Evolutionary conservation across 1,284 basidiomycete genomes (phyloP).

Genomic region (Pholiota adiposa): DNA sequence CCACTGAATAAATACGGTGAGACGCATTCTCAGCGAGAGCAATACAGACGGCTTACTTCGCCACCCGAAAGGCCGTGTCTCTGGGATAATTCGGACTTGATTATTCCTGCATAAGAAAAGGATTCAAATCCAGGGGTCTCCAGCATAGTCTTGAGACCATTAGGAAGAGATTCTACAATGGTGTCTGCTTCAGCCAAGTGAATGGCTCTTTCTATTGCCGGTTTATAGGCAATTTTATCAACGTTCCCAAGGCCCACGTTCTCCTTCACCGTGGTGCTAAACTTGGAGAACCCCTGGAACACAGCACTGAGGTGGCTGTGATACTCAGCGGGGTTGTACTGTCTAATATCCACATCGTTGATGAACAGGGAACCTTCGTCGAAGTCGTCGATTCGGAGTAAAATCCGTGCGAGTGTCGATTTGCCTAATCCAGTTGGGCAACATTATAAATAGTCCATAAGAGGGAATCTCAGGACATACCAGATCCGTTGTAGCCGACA

Average conservation of each 20-base stretch:
- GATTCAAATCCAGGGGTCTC: constrained; percentile 63
- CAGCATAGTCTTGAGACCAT: constrained; percentile 68
- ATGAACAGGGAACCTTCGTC: constrained; percentile 66
- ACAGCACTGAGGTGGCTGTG: constrained; percentile 77
- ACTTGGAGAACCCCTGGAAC: constrained; percentile 83
- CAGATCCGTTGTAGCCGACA: constrained; percentile 82
- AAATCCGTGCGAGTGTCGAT: constrained; percentile 79
- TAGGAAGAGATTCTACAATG: constrained; percentile 64
- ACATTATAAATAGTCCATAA: constrained; percentile 12
- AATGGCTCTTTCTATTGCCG: constrained; percentile 63
- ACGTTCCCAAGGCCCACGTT: constrained; percentile 81
- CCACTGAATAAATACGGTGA: constrained; percentile 57
- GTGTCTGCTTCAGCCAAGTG: constrained; percentile 66
- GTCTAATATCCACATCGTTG: constrained; percentile 70
- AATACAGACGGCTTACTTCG: constrained; percentile 58
- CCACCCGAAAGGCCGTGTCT: constrained; percentile 77
- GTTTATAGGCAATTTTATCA: constrained; percentile 52
- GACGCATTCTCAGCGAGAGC: constrained; percentile 9
- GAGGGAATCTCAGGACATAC: constrained; percentile 36
- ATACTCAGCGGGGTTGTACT: constrained; percentile 66
- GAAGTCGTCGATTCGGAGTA: constrained; percentile 78
- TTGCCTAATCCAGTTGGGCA: constrained; percentile 55
- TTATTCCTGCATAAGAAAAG: constrained; percentile 48
- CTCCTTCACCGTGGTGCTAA: constrained; percentile 71
- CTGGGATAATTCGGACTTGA: constrained; percentile 31